A percentile compares a stretch with the other conserved stretches of the same genome.
phyloP scores from a whole-genome alignment of 768 basidiomycete genomes.

The Boletus rubescentipes region DNA sequence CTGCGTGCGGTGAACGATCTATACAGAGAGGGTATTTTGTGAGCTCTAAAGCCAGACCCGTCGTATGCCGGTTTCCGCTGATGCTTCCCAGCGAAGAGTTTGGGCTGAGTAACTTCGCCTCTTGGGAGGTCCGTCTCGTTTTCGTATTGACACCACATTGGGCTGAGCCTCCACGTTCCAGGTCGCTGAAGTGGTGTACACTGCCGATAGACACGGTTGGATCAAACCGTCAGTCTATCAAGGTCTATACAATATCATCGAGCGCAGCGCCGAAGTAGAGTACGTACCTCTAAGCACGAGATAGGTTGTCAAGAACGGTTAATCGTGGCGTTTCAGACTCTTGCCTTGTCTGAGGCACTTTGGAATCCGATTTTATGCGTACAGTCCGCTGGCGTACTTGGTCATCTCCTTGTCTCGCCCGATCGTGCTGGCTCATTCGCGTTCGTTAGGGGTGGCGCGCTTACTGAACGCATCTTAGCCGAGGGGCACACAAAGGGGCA shows the following conservation, averaged over 20 bases:
- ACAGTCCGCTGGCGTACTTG: slow-evolving; percentile 22
- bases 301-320: too few species aligned
- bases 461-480: slow-evolving; percentile 11
- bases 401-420: background rate
- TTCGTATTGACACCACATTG: background rate
- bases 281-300: background rate
- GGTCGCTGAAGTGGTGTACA: slow-evolving; percentile 45
- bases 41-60: slow-evolving; percentile 15
- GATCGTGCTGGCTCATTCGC: background rate
- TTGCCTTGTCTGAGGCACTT: slow-evolving; percentile 44
- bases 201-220: slow-evolving; percentile 45
- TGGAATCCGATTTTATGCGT: slow-evolving; percentile 40
- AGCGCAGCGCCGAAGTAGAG: slow-evolving; percentile 27
- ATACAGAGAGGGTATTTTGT: slow-evolving; percentile 51
- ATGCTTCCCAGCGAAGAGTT: slow-evolving; percentile 9
- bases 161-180: background rate
- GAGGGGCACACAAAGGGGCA: slow-evolving; percentile 3
- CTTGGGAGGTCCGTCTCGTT: slow-evolving; percentile 32
- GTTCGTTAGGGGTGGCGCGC: slow-evolving; percentile 8
- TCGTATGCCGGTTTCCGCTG: background rate
- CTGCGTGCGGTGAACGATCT: slow-evolving; percentile 47
- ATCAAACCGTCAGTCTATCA: slow-evolving; percentile 51
- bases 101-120: slow-evolving; percentile 13
- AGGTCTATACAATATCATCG: slow-evolving; percentile 48
- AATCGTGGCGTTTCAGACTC: slow-evolving; percentile 18